Base-by-base conservation (phyloP, 2,329 filamentous ascomycete species). In the Arthroderma uncinatum region DNA sequence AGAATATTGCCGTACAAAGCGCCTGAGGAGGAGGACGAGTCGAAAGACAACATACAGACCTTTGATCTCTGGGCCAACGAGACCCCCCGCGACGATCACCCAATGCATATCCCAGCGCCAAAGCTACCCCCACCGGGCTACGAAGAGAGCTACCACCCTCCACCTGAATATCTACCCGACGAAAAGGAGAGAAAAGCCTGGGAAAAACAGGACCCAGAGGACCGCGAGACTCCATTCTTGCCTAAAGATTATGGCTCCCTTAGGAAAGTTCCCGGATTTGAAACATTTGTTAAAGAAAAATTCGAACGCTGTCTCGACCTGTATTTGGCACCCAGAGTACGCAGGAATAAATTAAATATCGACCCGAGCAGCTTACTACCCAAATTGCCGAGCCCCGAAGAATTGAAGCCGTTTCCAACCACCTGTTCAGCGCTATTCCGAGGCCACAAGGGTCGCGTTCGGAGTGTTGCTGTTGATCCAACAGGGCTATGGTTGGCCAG, bases 41-140 rank as follows among this genome's bases (percentile, higher is more conserved):
- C 87, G 55, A 83, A 88, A 57, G 78, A 87, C 59, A 83, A 87
- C 56, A 78, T 86, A 40, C 80, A 81, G 23, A 84, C 84, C 66
- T 95, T 90, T 67, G 93, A 98, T 68, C 82, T 98, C 56, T 98
- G 93, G 93, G 89, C 92, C 56, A 88, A 97, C 67, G 92, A 98
- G 71, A 82, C 86, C 64, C 83, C 89, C 9, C 81, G 86, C 64
- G 82, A 87, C 34, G 86, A 91, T 60, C 88, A 97, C 70, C 78
- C 87, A 36, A 97, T 97, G 91, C 89, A 96, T 67, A 86, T 97
- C 56, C 87, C 93, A 14, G 92, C 93, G 1, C 93, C 93, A 4
- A 98, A 98, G 70, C 79, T 94, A 53, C 84, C 92, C 28, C 92
- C 93, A 37, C 93, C 93, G 28, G 90, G 90, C 55, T 96, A 95